Conservation (phyloP, 2,329 filamentous ascomycete genomes). For the Zymoseptoria passerinii region DNA sequence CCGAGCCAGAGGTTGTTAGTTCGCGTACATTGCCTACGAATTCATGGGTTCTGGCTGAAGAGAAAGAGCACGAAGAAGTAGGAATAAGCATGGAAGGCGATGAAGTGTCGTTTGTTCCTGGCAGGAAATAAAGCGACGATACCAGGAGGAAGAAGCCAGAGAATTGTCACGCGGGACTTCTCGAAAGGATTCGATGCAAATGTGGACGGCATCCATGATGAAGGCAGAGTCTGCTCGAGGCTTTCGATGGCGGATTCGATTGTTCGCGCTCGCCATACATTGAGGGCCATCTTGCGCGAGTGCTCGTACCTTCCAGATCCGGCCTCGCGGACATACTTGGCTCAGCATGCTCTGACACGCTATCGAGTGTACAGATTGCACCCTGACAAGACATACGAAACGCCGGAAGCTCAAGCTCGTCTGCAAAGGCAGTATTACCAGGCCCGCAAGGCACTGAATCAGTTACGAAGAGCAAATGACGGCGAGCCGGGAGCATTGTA, state of each 20-base stretch:
- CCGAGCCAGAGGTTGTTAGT: background rate
- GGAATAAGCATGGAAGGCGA: background rate
- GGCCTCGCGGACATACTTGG: slow-evolving; percentile 43
- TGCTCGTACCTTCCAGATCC: slow-evolving; percentile 54
- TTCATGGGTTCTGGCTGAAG: background rate
- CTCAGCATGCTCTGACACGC: slow-evolving; percentile 39
- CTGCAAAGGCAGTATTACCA: slow-evolving; percentile 20
- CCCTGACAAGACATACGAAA: slow-evolving; percentile 1
- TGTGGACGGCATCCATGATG: background rate
- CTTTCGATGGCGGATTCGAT: background rate
- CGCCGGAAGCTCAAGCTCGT: slow-evolving; percentile 3
- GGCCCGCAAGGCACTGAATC: slow-evolving; percentile 37
- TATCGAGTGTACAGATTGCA: slow-evolving; percentile 34
- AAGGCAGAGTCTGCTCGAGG: background rate
- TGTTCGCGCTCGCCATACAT: slow-evolving; percentile 35
- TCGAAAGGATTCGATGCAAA: background rate
- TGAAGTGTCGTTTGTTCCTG: background rate
- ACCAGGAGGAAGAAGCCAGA: background rate
- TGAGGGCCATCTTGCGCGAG: slow-evolving; percentile 51
- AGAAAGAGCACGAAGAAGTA: background rate
- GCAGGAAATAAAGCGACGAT: background rate
- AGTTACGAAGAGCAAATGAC: slow-evolving; percentile 46
- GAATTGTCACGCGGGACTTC: background rate
- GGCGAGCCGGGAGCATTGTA: slow-evolving; percentile 45
- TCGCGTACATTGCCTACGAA: background rate